Evolutionary conservation across 1,284 basidiomycete genomes (phyloP), one percentile per base, ranked within the genome.

Genomic region (Pholiota adiposa): DNA sequence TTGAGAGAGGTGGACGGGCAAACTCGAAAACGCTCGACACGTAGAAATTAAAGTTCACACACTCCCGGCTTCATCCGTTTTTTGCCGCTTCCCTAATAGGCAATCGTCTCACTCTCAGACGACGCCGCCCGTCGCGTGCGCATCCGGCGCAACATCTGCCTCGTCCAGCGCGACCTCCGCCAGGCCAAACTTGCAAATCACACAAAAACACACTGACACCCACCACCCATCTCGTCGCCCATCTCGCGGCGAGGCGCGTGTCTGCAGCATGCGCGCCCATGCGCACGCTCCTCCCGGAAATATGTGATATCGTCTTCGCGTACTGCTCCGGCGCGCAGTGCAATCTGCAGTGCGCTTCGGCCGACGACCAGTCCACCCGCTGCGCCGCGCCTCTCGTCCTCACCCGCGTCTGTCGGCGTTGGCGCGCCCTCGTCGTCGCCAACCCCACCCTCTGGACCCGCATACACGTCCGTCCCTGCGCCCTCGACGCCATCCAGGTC

Each of bases 21-120:
- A 59, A 58, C 55, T 51, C 61, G 61, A 66, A 65, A 75, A 74
- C 72, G 67, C 64, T 70, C 74, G 72, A 75, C 73, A 76, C 73
- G 73, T 76, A 71, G 72, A 77, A 77, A 73, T 74, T 72, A 71
- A 71, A 69, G 58, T 77, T 78, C 78, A 58, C 78, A 79, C 77
- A 72, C 69, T 77, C 76, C 76, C 77, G 76, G 76, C 74, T 76
- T 74, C 71, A 65, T 73, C 77, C 76, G 72, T 54, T 50, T 63
- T 56, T 41, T 27, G 58, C 64, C 64, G 60, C 57, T 29, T 51
- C 36, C 29, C 40, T 12, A 40, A 41, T 49, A 2, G 44, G 44
- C 2, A 1, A 19, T 3, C 38, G 38, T 46, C 56, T 54, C 21
- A 58, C n/a, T n/a, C n/a, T n/a, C n/a, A n/a, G n/a, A 27, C 23